phyloP scores from a whole-genome alignment of 2,329 filamentous ascomycete genomes.

The Monilinia aucupariae region DNA sequence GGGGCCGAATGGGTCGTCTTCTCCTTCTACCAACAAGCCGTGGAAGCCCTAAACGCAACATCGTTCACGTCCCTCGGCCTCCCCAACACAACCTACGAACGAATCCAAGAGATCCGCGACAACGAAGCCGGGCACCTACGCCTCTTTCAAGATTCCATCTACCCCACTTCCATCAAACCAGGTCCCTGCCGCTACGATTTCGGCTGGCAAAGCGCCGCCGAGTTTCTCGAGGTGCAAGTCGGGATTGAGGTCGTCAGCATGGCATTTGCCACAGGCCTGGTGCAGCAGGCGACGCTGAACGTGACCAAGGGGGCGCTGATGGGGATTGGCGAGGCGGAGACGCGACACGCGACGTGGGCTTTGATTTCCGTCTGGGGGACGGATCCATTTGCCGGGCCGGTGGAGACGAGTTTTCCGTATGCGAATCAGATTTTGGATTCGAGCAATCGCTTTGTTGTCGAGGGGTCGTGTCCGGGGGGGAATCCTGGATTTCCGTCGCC shows the following conservation, averaged over 20 bases:
- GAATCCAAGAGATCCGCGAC: slow-evolving; percentile 40
- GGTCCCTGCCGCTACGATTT: slow-evolving; percentile 37
- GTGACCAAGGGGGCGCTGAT: slow-evolving; percentile 38
- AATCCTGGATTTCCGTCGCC: slow-evolving; percentile 39
- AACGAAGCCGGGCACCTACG: slow-evolving; percentile 43
- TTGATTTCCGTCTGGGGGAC: slow-evolving; percentile 40
- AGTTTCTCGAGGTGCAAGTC: slow-evolving; percentile 35
- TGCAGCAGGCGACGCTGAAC: slow-evolving; percentile 35
- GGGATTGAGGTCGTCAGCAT: slow-evolving; percentile 39
- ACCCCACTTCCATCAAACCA: slow-evolving; percentile 40
- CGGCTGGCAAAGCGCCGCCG: slow-evolving; percentile 23
- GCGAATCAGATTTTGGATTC: slow-evolving; percentile 40
- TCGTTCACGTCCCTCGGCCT: slow-evolving; percentile 36
- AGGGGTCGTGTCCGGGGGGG: slow-evolving; percentile 35
- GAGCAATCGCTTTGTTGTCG: slow-evolving; percentile 35
- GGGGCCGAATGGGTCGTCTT: slow-evolving; percentile 43
- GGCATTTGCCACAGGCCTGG: slow-evolving; percentile 39
- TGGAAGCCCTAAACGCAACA: slow-evolving; percentile 38
- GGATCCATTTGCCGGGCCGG: slow-evolving; percentile 39
- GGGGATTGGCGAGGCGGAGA: slow-evolving; percentile 38
- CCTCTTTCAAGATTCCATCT: slow-evolving; percentile 43
- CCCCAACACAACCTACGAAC: slow-evolving; percentile 39
- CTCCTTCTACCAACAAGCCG: slow-evolving; percentile 41
- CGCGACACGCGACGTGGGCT: slow-evolving; percentile 40
- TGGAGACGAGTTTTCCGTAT: slow-evolving; percentile 41